Conservation (phyloP, 2,329 filamentous ascomycete species). For the Colletotrichum sp. region DNA sequence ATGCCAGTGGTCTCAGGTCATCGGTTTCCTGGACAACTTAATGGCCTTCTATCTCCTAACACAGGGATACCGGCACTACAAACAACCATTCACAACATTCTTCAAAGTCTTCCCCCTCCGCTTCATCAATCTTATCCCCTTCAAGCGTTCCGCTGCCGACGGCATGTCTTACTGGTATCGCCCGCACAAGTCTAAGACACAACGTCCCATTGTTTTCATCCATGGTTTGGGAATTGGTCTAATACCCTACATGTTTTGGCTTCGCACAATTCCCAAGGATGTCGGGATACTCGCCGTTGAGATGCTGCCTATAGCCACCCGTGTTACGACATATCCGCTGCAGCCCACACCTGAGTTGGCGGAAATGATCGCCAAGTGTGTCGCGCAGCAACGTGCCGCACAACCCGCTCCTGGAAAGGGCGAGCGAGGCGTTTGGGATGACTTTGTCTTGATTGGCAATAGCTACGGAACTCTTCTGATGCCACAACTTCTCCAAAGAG, state of each 20-base stretch:
- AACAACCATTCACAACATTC: slow-evolving; percentile 49
- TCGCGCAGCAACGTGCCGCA: slow-evolving; percentile 4
- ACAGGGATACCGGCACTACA: slow-evolving; percentile 44
- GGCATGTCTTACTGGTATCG: slow-evolving; percentile 64
- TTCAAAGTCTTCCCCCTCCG: slow-evolving; percentile 58
- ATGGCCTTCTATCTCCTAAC: slow-evolving; percentile 34
- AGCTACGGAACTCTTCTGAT: slow-evolving; percentile 60
- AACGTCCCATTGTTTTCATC: slow-evolving; percentile 64
- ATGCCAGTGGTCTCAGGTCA: slow-evolving; percentile 33
- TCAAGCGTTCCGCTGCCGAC: slow-evolving; percentile 49
- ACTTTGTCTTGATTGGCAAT: slow-evolving; percentile 66
- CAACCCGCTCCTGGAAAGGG: not conserved
- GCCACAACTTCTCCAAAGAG: slow-evolving; percentile 56
- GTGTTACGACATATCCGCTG: slow-evolving; percentile 57
- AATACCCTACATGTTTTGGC: slow-evolving; percentile 61
- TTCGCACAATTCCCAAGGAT: slow-evolving; percentile 43
- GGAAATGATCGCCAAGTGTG: slow-evolving; percentile 12
- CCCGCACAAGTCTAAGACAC: slow-evolving; percentile 61
- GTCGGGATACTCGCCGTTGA: slow-evolving; percentile 64
- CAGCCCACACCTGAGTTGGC: slow-evolving; percentile 6
- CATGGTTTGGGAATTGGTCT: slow-evolving; percentile 64
- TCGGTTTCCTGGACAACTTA: slow-evolving; percentile 51
- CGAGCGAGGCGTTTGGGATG: slow-evolving; percentile 32
- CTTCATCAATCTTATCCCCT: slow-evolving; percentile 50
- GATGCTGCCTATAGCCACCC: slow-evolving; percentile 62